phyloP scores from a whole-genome alignment of 257 asterid genomes.

The Solanum appendiculatum region DNA sequence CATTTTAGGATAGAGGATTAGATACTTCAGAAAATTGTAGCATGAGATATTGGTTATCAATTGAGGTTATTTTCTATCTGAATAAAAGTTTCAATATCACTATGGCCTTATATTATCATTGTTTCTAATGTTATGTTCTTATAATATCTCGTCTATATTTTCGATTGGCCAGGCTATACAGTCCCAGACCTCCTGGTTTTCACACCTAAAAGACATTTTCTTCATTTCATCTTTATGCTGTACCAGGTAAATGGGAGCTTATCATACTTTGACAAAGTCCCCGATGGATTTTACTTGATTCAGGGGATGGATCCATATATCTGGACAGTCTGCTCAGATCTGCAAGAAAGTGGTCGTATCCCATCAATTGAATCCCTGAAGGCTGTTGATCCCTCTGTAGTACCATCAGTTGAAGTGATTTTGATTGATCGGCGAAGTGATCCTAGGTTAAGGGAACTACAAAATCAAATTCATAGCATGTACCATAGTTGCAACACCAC shows the following conservation, averaged over 20 bases:
- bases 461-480: conserved; percentile 42
- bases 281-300: conserved; percentile 74
- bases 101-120: neutral
- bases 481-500: conserved; percentile 52
- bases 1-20: neutral
- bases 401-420: conserved; percentile 67
- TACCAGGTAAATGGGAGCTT: conserved; percentile 83
- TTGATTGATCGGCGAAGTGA: conserved; percentile 59
- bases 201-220: neutral
- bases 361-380: conserved; percentile 80
- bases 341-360: conserved; percentile 76
- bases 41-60: neutral
- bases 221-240: neutral
- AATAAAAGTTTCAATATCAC: neutral
- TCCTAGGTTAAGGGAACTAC: conserved; percentile 79
- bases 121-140: neutral
- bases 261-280: conserved; percentile 71
- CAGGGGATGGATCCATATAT: conserved; percentile 94
- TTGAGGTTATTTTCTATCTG: neutral
- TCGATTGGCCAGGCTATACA: neutral
- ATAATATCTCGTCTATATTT: neutral
- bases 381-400: conserved; percentile 48
- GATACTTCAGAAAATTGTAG: neutral
- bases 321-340: conserved; percentile 80
- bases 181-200: neutral